Percentiles rank a stretch among this genome's conserved stretches.
These are phyloP conservation scores for Nadsonia starkeyi-henricii DNA, from an alignment of 1,139 yeast species.

Conservation along the genomic window DNA sequence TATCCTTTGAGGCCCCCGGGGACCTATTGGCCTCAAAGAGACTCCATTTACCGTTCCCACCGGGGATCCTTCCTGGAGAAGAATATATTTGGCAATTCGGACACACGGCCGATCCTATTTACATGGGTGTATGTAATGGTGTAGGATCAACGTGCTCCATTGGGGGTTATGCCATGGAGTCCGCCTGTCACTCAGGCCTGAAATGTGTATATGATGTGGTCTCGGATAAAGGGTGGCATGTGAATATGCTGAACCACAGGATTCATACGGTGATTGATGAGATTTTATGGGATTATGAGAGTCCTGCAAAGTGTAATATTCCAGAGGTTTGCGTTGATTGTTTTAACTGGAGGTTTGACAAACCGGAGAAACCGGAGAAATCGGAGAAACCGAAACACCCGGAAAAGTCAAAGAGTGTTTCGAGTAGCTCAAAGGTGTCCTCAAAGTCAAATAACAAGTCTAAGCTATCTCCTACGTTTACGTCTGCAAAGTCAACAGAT, in stretches of 20 bases:
- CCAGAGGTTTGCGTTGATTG: constrained; percentile 78
- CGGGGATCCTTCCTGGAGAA: constrained; percentile 65
- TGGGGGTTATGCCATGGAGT: constrained; percentile 96
- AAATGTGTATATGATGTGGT: constrained; percentile 86
- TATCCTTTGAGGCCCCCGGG: constrained; percentile 89
- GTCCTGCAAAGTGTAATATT: constrained; percentile 57
- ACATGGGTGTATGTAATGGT: constrained; percentile 94
- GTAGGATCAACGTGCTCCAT: constrained; percentile 81
- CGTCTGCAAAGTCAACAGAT: no score
- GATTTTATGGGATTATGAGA: constrained; percentile 55
- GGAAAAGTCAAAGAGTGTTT: no score
- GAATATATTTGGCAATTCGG: constrained; percentile 94
- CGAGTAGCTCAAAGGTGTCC: no score
- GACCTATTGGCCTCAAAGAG: constrained; percentile 73
- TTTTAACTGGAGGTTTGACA: constrained; percentile 75
- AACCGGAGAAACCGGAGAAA: constrained; percentile 19
- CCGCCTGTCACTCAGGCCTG: constrained; percentile 86
- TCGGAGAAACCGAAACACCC: no score
- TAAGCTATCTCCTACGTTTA: no score
- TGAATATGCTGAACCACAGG: constrained; percentile 74
- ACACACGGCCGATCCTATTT: constrained; percentile 94
- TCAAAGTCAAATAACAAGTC: no score
- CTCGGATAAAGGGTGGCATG: constrained; percentile 82
- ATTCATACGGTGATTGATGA: constrained; percentile 86
- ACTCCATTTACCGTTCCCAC: constrained; percentile 83